Conservation (phyloP, 768 basidiomycete species). For the Arthromyces matolae region DNA sequence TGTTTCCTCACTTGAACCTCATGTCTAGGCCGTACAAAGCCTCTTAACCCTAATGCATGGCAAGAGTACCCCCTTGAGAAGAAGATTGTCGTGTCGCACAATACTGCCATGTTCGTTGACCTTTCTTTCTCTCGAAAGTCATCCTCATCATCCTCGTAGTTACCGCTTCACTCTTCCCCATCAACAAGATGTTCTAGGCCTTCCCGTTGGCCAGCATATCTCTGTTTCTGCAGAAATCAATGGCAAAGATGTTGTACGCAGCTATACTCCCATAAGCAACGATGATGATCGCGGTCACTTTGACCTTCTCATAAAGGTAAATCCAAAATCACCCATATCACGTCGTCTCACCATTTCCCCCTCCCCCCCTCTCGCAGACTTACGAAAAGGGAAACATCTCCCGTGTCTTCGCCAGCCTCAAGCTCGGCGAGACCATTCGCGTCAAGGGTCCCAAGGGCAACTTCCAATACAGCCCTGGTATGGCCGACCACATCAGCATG, state of each 20-base stretch:
- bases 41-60: constrained; percentile 75
- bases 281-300: constrained; percentile 93
- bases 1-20: constrained; percentile 6
- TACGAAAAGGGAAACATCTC: constrained; percentile 99
- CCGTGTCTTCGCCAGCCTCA: constrained; percentile 73
- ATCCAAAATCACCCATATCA: neutral
- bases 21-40: constrained; percentile 52
- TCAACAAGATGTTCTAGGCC: constrained; percentile 74
- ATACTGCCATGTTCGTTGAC: constrained; percentile 82
- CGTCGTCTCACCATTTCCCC: constrained; percentile 3
- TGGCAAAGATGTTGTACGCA: constrained; percentile 86
- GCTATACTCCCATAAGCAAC: constrained; percentile 93
- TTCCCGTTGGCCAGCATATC: constrained; percentile 97
- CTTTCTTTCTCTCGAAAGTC: neutral
- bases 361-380: constrained; percentile 44
- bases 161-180: constrained; percentile 89
- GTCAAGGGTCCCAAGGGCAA: constrained; percentile 97
- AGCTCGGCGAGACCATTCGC: constrained; percentile 81
- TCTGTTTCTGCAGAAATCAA: constrained; percentile 86
- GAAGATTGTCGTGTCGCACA: constrained; percentile 85
- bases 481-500: constrained; percentile 86
- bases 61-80: constrained; percentile 75
- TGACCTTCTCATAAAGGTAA: constrained; percentile 94
- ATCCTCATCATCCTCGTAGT: constrained; percentile 34
- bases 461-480: constrained; percentile 75